These are phyloP conservation scores for Debaryomycetaceae sp. DNA, from an alignment of 1,139 yeast species.

Conservation along the genomic window DNA sequence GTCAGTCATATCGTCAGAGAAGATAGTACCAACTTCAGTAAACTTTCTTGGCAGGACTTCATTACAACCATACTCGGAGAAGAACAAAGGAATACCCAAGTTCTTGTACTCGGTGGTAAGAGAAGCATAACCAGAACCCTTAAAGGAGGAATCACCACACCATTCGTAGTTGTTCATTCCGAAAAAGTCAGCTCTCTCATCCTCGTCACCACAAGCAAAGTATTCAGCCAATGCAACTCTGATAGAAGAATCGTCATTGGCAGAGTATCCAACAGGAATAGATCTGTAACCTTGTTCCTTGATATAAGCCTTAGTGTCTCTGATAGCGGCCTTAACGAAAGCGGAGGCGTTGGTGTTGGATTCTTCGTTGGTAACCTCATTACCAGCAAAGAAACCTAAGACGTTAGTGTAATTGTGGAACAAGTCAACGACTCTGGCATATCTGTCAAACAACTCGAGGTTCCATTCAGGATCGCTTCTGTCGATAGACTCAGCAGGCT, in stretches of 20 bases:
- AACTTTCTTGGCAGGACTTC: constrained; percentile 59
- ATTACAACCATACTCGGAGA: constrained; percentile 84
- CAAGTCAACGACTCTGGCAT: constrained; percentile 78
- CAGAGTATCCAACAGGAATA: constrained; percentile 91
- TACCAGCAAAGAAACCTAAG: constrained; percentile 90
- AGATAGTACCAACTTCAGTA: constrained; percentile 59
- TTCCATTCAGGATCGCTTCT: constrained; percentile 77
- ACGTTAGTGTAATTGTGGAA: constrained; percentile 80
- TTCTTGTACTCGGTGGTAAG: constrained; percentile 59
- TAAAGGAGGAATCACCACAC: constrained; percentile 76
- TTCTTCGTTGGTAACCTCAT: constrained; percentile 66
- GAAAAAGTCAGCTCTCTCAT: constrained; percentile 78
- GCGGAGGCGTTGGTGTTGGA: constrained; percentile 66
- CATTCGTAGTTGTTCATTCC: constrained; percentile 91
- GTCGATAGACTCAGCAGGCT: constrained; percentile 73
- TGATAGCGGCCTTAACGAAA: constrained; percentile 83
- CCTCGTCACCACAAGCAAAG: constrained; percentile 69
- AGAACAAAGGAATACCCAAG: constrained; percentile 74
- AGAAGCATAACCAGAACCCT: constrained; percentile 65
- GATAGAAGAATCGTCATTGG: constrained; percentile 75
- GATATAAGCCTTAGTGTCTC: constrained; percentile 87
- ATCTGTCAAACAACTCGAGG: constrained; percentile 62
- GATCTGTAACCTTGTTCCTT: constrained; percentile 55
- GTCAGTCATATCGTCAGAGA: constrained; percentile 41
- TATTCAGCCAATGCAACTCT: constrained; percentile 79